A percentile compares a stretch with the other conserved stretches of the same genome.
Conservation (phyloP, 2,329 filamentous ascomycete genomes). For the Penicillium sp. region DNA sequence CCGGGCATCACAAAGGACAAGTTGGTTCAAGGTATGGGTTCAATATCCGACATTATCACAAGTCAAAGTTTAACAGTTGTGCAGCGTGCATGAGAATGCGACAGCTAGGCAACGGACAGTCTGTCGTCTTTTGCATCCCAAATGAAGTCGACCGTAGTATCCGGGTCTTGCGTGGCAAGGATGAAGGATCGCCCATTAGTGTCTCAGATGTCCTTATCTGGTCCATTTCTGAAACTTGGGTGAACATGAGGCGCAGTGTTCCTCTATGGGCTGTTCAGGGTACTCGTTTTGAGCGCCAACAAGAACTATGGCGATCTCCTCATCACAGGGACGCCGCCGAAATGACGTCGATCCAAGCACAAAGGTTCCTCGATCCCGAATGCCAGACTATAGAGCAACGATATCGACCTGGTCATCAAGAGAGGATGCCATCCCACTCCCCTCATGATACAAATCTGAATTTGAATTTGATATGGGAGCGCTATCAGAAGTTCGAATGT, state of each 20-base stretch:
- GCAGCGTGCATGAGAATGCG: slow-evolving; percentile 70
- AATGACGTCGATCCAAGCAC: slow-evolving; percentile 34
- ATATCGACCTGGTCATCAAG: slow-evolving; percentile 47
- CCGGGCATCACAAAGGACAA: slow-evolving; percentile 67
- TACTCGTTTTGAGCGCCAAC: slow-evolving; percentile 49
- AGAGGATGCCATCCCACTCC: not conserved
- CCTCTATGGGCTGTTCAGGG: slow-evolving; percentile 66
- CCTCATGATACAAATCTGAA: not conserved
- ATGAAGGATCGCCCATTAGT: slow-evolving; percentile 34
- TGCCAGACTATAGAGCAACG: slow-evolving; percentile 53
- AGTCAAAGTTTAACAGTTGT: not conserved
- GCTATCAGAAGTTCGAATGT: slow-evolving; percentile 40
- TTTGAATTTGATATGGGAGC: not conserved
- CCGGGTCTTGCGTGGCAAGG: slow-evolving; percentile 12
- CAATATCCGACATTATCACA: not conserved
- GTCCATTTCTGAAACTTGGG: slow-evolving; percentile 60
- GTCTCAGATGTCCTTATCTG: slow-evolving; percentile 61
- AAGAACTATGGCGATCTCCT: slow-evolving; percentile 32
- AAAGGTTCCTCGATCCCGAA: slow-evolving; percentile 58
- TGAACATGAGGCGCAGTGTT: slow-evolving; percentile 51
- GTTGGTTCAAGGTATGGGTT: slow-evolving; percentile 62
- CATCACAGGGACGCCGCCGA: no score
- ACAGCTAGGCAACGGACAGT: slow-evolving; percentile 67
- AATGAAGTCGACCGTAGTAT: slow-evolving; percentile 62
- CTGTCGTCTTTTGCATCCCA: slow-evolving; percentile 56